These are phyloP conservation scores for Auricularia sp. DNA, from an alignment of 768 basidiomycete genomes.

Conservation along the genomic window DNA sequence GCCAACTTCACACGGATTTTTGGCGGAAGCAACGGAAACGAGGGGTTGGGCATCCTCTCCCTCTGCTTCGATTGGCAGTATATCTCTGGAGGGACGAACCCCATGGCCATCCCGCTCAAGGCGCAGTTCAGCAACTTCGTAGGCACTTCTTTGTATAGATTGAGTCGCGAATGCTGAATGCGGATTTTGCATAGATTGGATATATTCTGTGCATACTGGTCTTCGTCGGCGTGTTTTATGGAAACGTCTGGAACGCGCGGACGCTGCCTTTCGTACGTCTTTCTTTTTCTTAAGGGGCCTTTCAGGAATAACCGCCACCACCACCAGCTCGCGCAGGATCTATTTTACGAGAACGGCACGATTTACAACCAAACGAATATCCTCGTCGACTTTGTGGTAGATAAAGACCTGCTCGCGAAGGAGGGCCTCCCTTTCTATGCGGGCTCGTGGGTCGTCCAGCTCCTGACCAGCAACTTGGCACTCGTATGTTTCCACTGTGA, in stretches of 20 bases:
- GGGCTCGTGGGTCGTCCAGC: slow-evolving; percentile 35
- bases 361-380: slow-evolving; percentile 42
- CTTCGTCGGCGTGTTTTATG: slow-evolving; percentile 20
- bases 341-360: slow-evolving; percentile 44
- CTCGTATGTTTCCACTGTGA: slow-evolving; percentile 13
- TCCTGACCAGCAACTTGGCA: slow-evolving; percentile 35
- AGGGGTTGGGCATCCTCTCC: slow-evolving; percentile 50
- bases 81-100: slow-evolving; percentile 26
- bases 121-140: slow-evolving; percentile 24
- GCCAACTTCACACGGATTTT: slow-evolving; percentile 42
- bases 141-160: slow-evolving; percentile 11
- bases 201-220: slow-evolving; percentile 38
- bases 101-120: slow-evolving; percentile 43
- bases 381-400: slow-evolving; percentile 40
- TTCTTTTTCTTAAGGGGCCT: neutral
- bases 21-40: slow-evolving; percentile 52
- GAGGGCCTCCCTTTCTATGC: slow-evolving; percentile 36
- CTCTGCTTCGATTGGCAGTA: slow-evolving; percentile 45
- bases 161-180: neutral
- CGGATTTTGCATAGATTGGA: slow-evolving; percentile 31
- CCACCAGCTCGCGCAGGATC: slow-evolving; percentile 31
- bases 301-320: neutral
- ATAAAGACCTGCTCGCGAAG: slow-evolving; percentile 35
- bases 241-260: slow-evolving; percentile 47
- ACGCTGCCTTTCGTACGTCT: slow-evolving; percentile 40